Evolutionary conservation across 768 basidiomycete species (phyloP).

Genomic region (Suillus americanus): DNA sequence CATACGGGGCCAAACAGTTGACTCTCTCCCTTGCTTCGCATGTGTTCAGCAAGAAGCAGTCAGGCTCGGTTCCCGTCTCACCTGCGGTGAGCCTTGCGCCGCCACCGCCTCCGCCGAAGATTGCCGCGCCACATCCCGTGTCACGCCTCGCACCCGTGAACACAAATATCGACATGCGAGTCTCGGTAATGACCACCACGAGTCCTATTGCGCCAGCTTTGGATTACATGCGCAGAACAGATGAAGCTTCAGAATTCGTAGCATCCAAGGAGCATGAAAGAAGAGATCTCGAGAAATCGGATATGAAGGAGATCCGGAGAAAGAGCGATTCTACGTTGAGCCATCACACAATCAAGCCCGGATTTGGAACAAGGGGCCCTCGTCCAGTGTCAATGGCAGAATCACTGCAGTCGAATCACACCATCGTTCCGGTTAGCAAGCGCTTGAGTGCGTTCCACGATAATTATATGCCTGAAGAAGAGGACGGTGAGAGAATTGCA

Average conservation of each 20-base stretch:
- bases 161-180: slow-evolving; percentile 37
- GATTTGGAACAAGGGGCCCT: slow-evolving; percentile 49
- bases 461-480: slow-evolving; percentile 65
- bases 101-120: slow-evolving; percentile 39
- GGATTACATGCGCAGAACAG: slow-evolving; percentile 47
- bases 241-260: slow-evolving; percentile 29
- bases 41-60: slow-evolving; percentile 41
- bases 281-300: slow-evolving; percentile 35
- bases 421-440: slow-evolving; percentile 65
- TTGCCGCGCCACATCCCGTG: slow-evolving; percentile 22
- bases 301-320: slow-evolving; percentile 70
- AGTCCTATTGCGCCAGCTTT: slow-evolving; percentile 62
- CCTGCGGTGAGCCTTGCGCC: slow-evolving; percentile 31
- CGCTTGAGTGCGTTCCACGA: slow-evolving; percentile 70
- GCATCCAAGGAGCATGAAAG: slow-evolving; percentile 24
- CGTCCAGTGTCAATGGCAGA: slow-evolving; percentile 80
- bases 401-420: slow-evolving; percentile 71
- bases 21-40: slow-evolving; percentile 47
- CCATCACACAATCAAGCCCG: slow-evolving; percentile 66
- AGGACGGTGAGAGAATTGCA: slow-evolving; percentile 29
- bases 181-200: slow-evolving; percentile 50
- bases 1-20: slow-evolving; percentile 32
- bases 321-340: slow-evolving; percentile 85
- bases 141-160: slow-evolving; percentile 24
- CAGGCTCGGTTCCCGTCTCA: slow-evolving; percentile 27